Evolutionary conservation across 208 protist genomes (phyloP).

Genomic region (Endotrypanum monterogeii): DNA sequence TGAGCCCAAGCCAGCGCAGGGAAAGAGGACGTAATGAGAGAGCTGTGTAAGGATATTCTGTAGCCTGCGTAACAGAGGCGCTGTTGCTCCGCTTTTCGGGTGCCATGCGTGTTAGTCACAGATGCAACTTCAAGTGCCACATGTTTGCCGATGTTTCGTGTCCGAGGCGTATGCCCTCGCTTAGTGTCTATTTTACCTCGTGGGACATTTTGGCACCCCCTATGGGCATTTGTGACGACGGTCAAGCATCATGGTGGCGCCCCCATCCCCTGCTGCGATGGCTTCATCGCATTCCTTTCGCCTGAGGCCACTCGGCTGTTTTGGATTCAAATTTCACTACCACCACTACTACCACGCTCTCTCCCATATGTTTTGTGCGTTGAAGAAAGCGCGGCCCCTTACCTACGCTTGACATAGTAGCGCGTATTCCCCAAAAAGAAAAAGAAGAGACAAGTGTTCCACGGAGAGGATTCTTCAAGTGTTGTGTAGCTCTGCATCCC

Average conservation of each 20-base stretch:
- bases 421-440: background rate
- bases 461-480: background rate
- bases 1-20: too few relatives aligned
- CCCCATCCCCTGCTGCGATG: background rate
- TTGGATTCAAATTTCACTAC: background rate
- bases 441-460: background rate
- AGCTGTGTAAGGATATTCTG: too few relatives aligned
- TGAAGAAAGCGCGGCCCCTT: background rate
- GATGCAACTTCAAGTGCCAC: background rate
- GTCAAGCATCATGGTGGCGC: background rate
- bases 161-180: background rate
- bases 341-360: too few relatives aligned
- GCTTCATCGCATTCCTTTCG: background rate
- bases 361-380: background rate
- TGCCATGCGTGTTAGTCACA: background rate
- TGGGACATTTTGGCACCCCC: background rate
- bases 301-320: background rate
- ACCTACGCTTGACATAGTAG: slow-evolving; percentile 11
- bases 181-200: background rate
- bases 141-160: background rate
- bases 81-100: too few relatives aligned
- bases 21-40: too few relatives aligned
- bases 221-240: background rate
- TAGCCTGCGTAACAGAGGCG: background rate
- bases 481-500: background rate